Evolutionary conservation across 2,329 filamentous ascomycete species (phyloP).

Genomic region (Cordyceps fumosorosea): DNA sequence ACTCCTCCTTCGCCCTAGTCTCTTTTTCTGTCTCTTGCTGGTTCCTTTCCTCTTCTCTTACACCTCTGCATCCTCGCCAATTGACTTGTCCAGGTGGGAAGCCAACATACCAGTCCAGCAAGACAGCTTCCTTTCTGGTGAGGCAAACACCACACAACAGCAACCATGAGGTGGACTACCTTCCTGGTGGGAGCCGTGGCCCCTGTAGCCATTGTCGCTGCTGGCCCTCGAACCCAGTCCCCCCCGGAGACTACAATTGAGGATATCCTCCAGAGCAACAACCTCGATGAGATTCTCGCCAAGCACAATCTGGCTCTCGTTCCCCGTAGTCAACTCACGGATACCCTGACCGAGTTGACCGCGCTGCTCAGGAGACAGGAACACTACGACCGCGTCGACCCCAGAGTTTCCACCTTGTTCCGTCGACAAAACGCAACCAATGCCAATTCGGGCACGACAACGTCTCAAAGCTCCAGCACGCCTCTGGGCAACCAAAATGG

Average conservation of each 20-base stretch:
- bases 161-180: constrained; percentile 31
- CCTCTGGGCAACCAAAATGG: constrained; percentile 8
- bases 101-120: constrained; percentile 10
- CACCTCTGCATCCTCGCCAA: constrained; percentile 10
- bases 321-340: constrained; percentile 39
- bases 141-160: constrained; percentile 12
- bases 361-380: constrained; percentile 30
- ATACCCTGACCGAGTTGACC: constrained; percentile 36
- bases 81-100: constrained; percentile 11
- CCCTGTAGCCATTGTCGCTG: constrained; percentile 28
- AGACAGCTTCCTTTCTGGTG: constrained; percentile 13
- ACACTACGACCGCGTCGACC: constrained; percentile 5
- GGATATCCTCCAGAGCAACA: constrained; percentile 35
- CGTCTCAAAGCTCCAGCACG: constrained; percentile 13
- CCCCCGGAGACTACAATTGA: constrained; percentile 32
- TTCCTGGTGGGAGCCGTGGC: constrained; percentile 28
- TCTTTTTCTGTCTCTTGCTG: constrained; percentile 5
- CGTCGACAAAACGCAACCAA: constrained; percentile 13
- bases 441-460: constrained; percentile 12
- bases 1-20: constrained; percentile 8
- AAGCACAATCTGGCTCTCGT: constrained; percentile 39
- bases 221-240: constrained; percentile 20
- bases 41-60: constrained; percentile 2
- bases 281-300: constrained; percentile 34
- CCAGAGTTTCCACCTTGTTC: constrained; percentile 7